Base-by-base conservation (phyloP, 1,284 basidiomycete species). In the Marasmius fiardii region DNA sequence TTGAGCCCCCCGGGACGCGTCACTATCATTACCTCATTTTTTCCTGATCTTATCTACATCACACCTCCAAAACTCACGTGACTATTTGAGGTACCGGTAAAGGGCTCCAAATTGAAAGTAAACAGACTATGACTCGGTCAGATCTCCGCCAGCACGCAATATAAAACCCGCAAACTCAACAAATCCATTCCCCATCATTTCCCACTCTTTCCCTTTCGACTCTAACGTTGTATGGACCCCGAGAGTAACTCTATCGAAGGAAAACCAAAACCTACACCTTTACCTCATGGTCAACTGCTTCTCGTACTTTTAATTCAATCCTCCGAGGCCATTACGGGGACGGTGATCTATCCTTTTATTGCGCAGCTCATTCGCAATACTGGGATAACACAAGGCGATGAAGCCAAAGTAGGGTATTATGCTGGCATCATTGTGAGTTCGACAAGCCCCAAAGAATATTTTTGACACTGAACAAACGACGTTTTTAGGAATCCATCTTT, bases 301-400 rank as follows among this genome's bases (percentile, higher is more conserved):
- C 23, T 49, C n/a, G 33, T 18, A 6, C 47, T 49, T 33, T 7
- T 49, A 14, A 49, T 49, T 2, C 47, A 49, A 33, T 49, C 47
- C 6, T 49, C 47, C 11, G 47, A 49, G 11, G 14, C 47, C 14
- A 49, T 49, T 10, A 20, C 47, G n/a, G 11, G 14, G 14, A 49
- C 47, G 10, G 47, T 49, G 8, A 48, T 52, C 31, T 34, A 50
- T 20, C 31, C 47, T 14, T 49, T 49, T 26, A 49, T 37, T 28
- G 56, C 10, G 21, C 56, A 82, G 79, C 68, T 82, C 34, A 73
- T 83, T 33, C 78, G 85, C 34, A 85, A 86, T 61, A 74, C 88
- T 57, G 87, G 85, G 20, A 78, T 91, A n/a, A 90, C 88, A 33
- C 70, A 83, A 61, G 88, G 84, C 31, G 74, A 84, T 57, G 79